Conservation (phyloP, 176 grass and related monocot genomes). For the Echinochloa phyllopogon region DNA sequence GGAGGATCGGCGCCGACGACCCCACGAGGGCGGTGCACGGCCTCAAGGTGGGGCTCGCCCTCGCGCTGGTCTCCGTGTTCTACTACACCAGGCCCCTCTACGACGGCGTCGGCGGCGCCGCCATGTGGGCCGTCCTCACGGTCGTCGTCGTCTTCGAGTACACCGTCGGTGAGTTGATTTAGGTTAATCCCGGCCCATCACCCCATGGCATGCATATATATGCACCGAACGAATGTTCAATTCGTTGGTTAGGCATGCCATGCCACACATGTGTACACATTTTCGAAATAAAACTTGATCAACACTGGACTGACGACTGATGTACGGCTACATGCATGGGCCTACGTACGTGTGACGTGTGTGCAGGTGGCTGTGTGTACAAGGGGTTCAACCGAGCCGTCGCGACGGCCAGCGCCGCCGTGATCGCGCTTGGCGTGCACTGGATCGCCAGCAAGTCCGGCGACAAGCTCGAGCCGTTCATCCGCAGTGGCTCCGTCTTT, state of each 20-base stretch:
- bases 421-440: constrained; percentile 71
- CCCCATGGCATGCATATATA: no score
- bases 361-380: constrained; percentile 81
- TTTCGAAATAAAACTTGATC: not conserved
- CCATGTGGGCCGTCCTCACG: constrained; percentile 55
- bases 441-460: constrained; percentile 74
- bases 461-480: constrained; percentile 63
- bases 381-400: constrained; percentile 86
- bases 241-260: no score
- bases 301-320: not conserved
- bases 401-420: constrained; percentile 68
- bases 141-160: constrained; percentile 73
- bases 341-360: no score
- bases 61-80: constrained; percentile 55
- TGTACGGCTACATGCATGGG: not conserved
- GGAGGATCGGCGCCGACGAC: constrained; percentile 55
- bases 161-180: constrained; percentile 69
- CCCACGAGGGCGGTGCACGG: constrained; percentile 48
- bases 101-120: constrained; percentile 40
- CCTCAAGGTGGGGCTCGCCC: constrained; percentile 49
- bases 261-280: no score
- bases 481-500: constrained; percentile 69
- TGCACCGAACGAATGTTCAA: no score
- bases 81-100: constrained; percentile 55
- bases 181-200: not conserved